Percentiles rank a stretch among this genome's conserved stretches.
Conservation (phyloP, 1,139 yeast species). For the Yamadazyma dendronema region DNA sequence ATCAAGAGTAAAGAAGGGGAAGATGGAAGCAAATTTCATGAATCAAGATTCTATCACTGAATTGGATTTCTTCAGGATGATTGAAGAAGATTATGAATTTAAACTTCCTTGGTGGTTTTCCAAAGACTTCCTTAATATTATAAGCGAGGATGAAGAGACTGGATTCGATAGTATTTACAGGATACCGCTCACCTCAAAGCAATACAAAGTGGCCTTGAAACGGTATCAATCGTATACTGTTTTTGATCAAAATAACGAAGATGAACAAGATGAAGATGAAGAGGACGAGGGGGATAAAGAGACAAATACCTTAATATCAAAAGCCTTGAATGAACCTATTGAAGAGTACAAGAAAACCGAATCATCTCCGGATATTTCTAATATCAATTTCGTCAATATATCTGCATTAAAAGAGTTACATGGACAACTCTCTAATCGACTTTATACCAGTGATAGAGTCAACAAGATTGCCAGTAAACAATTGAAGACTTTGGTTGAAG, state of each 20-base stretch:
- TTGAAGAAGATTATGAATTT: conserved; percentile 35
- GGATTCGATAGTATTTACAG: conserved; percentile 19
- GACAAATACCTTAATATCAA: not conserved
- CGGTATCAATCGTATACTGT: conserved; percentile 23
- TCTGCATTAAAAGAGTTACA: conserved; percentile 21
- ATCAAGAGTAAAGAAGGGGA: conserved; percentile 23
- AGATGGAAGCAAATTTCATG: conserved; percentile 19
- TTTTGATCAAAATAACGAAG: conserved; percentile 9
- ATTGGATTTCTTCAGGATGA: conserved; percentile 25
- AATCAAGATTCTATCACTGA: conserved; percentile 25
- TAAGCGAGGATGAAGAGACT: conserved; percentile 19
- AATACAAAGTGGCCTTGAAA: conserved; percentile 34
- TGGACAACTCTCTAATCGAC: conserved; percentile 18
- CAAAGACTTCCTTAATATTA: conserved; percentile 26
- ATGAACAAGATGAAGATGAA: not conserved
- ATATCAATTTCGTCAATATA: conserved; percentile 12
- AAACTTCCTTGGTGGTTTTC: conserved; percentile 48
- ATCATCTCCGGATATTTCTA: not conserved
- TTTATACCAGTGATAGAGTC: conserved; percentile 49
- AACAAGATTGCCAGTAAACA: conserved; percentile 44
- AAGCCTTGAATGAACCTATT: not conserved
- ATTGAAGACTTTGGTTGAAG: conserved; percentile 25
- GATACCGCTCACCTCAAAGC: conserved; percentile 35
- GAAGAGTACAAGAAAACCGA: not conserved
- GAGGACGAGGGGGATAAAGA: not conserved